phyloP scores from a whole-genome alignment of 371 early-diverging fungal species.

The Dichotomocladium elegans region DNA sequence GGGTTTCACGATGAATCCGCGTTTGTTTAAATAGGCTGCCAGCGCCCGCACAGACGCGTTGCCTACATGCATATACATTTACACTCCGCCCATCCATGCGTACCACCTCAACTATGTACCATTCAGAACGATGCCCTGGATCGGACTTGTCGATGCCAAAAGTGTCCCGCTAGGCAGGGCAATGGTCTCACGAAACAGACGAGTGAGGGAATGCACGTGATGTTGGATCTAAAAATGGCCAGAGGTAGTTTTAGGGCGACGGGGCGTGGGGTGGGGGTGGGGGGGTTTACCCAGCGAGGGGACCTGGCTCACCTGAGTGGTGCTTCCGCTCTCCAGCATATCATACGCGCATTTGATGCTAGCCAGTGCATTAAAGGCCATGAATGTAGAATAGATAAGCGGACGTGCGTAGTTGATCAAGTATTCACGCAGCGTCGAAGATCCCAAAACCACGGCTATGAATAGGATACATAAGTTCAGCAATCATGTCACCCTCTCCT shows the following conservation, averaged over 20 bases:
- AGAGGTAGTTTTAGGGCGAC: neutral
- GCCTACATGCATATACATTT: conserved; percentile 28
- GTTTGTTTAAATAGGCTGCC: conserved; percentile 51
- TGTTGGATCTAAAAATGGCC: conserved; percentile 45
- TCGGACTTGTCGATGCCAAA: conserved; percentile 62
- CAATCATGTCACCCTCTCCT: neutral
- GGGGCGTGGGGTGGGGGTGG: too few species aligned
- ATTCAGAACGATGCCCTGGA: conserved; percentile 74
- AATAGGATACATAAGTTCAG: neutral
- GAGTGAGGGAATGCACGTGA: conserved; percentile 39
- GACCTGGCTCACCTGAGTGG: conserved; percentile 43
- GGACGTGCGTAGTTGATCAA: conserved; percentile 83
- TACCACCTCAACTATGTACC: conserved; percentile 37
- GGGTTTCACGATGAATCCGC: conserved; percentile 71
- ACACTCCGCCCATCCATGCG: neutral
- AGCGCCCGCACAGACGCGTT: conserved; percentile 62
- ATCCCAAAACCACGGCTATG: conserved; percentile 69
- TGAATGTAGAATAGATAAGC: conserved; percentile 78
- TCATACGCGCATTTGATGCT: conserved; percentile 57
- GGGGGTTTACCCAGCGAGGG: neutral
- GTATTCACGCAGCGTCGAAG: conserved; percentile 56
- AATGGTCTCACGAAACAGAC: conserved; percentile 43
- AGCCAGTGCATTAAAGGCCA: conserved; percentile 54
- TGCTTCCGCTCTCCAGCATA: conserved; percentile 46
- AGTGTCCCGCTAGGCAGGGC: conserved; percentile 46